Evolutionary conservation across 164 flowering plant genomes (phyloP).

Genomic region (Stephania cephalantha): DNA sequence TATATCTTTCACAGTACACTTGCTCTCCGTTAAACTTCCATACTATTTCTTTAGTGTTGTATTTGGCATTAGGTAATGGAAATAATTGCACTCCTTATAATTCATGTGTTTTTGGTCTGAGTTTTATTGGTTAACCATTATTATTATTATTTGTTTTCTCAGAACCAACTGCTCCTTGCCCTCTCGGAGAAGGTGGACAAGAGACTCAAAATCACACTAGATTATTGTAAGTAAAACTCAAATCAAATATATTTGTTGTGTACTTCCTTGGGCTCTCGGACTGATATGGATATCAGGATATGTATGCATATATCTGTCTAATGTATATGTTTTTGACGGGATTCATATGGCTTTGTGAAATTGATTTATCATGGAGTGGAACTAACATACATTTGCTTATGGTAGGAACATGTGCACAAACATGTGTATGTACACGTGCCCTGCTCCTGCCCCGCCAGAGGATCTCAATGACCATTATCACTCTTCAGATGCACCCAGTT

Average conservation of each 20-base stretch:
- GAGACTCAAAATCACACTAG: constrained; percentile 13
- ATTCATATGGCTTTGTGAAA: background rate
- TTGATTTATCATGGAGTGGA: background rate
- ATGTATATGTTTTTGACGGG: background rate
- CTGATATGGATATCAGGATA: background rate
- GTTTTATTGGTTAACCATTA: background rate
- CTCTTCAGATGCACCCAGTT: constrained; percentile 11
- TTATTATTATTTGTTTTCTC: constrained; percentile 3
- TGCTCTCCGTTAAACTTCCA: background rate
- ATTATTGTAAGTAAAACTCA: constrained; percentile 11
- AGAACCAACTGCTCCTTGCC: constrained; percentile 13
- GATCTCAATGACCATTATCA: constrained; percentile 19
- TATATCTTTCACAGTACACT: constrained; percentile 2
- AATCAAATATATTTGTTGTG: background rate
- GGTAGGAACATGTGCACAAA: constrained; percentile 15
- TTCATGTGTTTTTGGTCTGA: background rate
- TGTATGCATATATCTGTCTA: background rate
- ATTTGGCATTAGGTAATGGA: background rate
- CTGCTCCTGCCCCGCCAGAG: constrained; percentile 10
- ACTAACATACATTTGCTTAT: background rate
- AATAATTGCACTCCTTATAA: background rate
- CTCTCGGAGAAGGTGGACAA: constrained; percentile 12
- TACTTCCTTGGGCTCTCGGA: background rate
- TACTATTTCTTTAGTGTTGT: background rate
- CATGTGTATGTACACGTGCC: constrained; percentile 8